Percentiles rank a stretch among this genome's conserved stretches.
Evolutionary conservation across 352 stramenopile species (phyloP).

Genomic region (Nothophytophthora sp.): DNA sequence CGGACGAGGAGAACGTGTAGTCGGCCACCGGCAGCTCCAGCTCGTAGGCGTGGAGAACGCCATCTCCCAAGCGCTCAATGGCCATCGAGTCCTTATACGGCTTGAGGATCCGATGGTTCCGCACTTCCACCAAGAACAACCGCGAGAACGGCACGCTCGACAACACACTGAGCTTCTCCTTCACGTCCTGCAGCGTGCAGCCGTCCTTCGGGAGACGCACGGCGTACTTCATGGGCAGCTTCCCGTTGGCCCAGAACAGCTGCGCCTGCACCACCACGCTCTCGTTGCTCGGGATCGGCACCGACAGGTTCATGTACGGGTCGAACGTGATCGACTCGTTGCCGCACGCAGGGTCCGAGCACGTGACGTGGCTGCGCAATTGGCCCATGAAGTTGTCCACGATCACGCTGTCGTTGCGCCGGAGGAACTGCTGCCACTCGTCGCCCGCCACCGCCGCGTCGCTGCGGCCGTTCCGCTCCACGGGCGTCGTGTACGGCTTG

Average conservation of each 20-base stretch:
- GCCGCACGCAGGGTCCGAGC: conserved; percentile 67
- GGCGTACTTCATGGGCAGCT: conserved; percentile 78
- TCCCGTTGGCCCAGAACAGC: conserved; percentile 71
- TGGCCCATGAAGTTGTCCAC: conserved; percentile 92
- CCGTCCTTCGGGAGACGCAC: conserved; percentile 56
- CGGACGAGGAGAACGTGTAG: conserved; percentile 71
- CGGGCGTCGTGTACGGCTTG: conserved; percentile 78
- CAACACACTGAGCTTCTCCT: conserved; percentile 56
- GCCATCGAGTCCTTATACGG: conserved; percentile 41
- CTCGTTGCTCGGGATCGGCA: conserved; percentile 85
- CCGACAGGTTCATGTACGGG: conserved; percentile 88
- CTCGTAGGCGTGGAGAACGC: conserved; percentile 87
- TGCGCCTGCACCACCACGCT: conserved; percentile 55
- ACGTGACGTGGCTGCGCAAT: conserved; percentile 87
- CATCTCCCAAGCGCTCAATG: conserved; percentile 53
- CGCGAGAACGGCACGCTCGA: conserved; percentile 40
- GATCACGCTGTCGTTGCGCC: conserved; percentile 92
- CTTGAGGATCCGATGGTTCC: conserved; percentile 65
- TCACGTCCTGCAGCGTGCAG: conserved; percentile 54
- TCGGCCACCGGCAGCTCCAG: conserved; percentile 70
- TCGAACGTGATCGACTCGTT: conserved; percentile 90
- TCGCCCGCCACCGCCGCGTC: conserved; percentile 73
- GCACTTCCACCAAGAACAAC: conserved; percentile 78
- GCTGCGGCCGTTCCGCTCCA: conserved; percentile 70
- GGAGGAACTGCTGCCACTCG: conserved; percentile 85